A percentile compares a stretch with the other conserved stretches of the same genome.
Evolutionary conservation across 345 rosid genomes (phyloP).

Genomic region (Laguncularia racemosa): DNA sequence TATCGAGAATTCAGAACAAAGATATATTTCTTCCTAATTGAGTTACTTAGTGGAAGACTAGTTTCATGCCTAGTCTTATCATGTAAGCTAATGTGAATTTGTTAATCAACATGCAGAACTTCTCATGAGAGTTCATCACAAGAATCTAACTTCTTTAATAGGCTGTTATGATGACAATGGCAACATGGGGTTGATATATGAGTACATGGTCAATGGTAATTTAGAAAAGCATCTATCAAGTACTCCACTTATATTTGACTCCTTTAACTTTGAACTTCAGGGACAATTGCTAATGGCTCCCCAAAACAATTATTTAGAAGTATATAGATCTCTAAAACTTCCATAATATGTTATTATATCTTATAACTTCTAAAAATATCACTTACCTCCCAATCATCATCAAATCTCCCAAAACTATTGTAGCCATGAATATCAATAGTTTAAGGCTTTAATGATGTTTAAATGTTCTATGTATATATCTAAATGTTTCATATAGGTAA

Average conservation of each 20-base stretch:
- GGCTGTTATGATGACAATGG: not conserved
- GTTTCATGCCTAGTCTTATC: not conserved
- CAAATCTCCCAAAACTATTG: too few species aligned
- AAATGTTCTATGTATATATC: too few species aligned
- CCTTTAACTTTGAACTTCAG: too few species aligned
- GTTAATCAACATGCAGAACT: not conserved
- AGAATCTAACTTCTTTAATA: conserved; percentile 1
- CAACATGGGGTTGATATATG: not conserved
- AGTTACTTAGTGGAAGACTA: not conserved
- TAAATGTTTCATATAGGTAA: too few species aligned
- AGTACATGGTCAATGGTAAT: conserved; percentile 4
- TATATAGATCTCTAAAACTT: not conserved
- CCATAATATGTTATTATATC: too few species aligned
- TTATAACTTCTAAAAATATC: too few species aligned
- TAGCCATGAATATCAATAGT: too few species aligned
- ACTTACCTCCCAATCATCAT: too few species aligned
- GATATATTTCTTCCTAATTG: not conserved
- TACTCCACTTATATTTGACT: not conserved
- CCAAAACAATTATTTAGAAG: not conserved
- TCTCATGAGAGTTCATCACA: conserved; percentile 7
- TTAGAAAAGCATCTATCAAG: conserved; percentile 3
- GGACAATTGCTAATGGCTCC: too few species aligned
- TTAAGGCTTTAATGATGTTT: too few species aligned
- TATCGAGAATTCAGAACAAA: conserved; percentile 1
- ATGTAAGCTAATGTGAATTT: not conserved